Base-by-base conservation (phyloP, 2,329 filamentous ascomycete genomes). In the Fusarium sp. region DNA sequence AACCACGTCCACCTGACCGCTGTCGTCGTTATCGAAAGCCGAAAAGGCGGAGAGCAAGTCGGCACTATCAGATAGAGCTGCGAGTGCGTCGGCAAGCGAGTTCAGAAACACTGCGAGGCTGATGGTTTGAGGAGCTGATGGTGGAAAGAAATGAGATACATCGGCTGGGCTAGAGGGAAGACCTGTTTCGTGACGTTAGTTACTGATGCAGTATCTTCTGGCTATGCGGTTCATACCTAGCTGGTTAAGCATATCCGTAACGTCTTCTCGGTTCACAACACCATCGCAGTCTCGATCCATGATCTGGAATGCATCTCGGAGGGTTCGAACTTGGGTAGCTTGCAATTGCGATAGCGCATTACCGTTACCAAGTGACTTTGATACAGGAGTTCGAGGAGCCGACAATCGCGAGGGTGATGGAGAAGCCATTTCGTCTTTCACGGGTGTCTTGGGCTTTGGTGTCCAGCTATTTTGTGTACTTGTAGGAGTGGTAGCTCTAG, bases 11-110 rank as follows among this genome's bases (percentile, higher is more conserved):
- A 98, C 89, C 80, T 98, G 94, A 5, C 96, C 96, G 74, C 92
- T 96, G 78, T 99, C 96, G 68, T 97, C 94, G 67, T 97, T 93
- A 76, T 99, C 96, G 77, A 98, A 98, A 0, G 96, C 96, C 4
- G 93, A 93, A 72, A 99, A 95, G 0, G 96, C 96, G 2, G 94
- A 95, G 21, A 93, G 83, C 12, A 99, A 86, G 77, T 99, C 96
- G 18, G 89, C 87, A 23, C 89, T 88, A 0, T 92, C 90, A 1
- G 93, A 97, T 20, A 98, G 84, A 0, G 90, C 87, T 2, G 89
- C 88, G 5, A 98, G 84, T 4, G 92, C 87, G 12, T 88, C 87
- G 1, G 94, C 92, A 3, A 99, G 84, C 2, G 90, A 91, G 76
- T 93, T 95, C 23, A 99, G 86, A 78, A 97, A 99, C 5, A 90